A percentile compares a stretch with the other conserved stretches of the same genome.
Conservation (phyloP, 495 filamentous ascomycete genomes). For the Bathelium albidoporum region DNA sequence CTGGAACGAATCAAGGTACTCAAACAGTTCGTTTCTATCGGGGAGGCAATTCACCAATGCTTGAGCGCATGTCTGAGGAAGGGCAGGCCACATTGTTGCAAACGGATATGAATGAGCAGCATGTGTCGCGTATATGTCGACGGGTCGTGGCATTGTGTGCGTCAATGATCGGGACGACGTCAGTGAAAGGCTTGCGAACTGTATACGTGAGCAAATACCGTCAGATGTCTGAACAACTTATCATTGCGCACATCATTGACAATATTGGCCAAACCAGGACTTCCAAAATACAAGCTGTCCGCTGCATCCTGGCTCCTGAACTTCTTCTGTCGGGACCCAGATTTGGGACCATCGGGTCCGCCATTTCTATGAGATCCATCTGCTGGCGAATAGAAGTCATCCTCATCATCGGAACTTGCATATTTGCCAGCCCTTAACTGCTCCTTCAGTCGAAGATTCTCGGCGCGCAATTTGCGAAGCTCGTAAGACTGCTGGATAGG, state of each 20-base stretch:
- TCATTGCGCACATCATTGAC: conserved; percentile 32
- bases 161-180: conserved; percentile 24
- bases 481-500: conserved; percentile 36
- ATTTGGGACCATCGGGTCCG: conserved; percentile 8
- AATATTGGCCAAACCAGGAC: conserved; percentile 34
- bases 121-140: conserved; percentile 31
- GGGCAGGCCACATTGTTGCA: conserved; percentile 29
- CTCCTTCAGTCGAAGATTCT: conserved; percentile 28
- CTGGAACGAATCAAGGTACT: conserved; percentile 34
- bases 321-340: conserved; percentile 23
- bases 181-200: conserved; percentile 33
- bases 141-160: conserved; percentile 30
- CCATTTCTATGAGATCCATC: not conserved
- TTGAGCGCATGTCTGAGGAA: conserved; percentile 21
- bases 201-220: conserved; percentile 6
- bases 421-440: conserved; percentile 18
- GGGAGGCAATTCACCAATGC: conserved; percentile 30
- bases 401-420: conserved; percentile 19
- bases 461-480: conserved; percentile 27
- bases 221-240: not conserved
- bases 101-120: conserved; percentile 28
- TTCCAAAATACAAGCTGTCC: conserved; percentile 37
- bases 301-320: conserved; percentile 29
- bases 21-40: conserved; percentile 26
- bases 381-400: conserved; percentile 8